Percentiles rank a stretch among this genome's conserved stretches.
Evolutionary conservation across 176 grass and related monocot species (phyloP).

Genomic region (Lolium rigidum): DNA sequence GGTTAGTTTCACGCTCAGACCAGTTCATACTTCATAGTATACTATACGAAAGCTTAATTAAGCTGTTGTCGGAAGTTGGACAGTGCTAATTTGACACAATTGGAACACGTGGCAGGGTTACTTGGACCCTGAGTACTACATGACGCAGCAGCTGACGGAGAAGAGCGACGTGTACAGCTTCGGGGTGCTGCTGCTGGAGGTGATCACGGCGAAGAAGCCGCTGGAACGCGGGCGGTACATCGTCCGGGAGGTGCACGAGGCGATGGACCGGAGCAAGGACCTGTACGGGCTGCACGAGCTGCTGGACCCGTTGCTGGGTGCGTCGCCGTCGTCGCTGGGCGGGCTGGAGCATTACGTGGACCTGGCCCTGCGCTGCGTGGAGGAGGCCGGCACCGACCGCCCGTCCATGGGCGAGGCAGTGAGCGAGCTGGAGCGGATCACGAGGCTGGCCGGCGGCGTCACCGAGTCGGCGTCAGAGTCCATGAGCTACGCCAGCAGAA

Average conservation of each 20-base stretch:
- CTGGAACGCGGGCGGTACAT: constrained; percentile 67
- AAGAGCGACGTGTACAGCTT: constrained; percentile 98
- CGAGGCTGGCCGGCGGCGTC: constrained; percentile 47
- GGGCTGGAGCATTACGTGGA: constrained; percentile 65
- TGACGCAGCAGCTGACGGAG: constrained; percentile 95
- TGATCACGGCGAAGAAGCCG: constrained; percentile 71
- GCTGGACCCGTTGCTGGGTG: constrained; percentile 54
- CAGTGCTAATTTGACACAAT: not conserved
- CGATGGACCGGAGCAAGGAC: constrained; percentile 58
- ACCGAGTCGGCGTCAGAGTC: constrained; percentile 53
- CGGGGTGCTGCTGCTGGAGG: constrained; percentile 79
- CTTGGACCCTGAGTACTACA: constrained; percentile 88
- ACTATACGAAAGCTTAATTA: too few species aligned
- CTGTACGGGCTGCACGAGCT: constrained; percentile 60
- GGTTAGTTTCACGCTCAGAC: too few species aligned
- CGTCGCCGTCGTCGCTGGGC: constrained; percentile 20
- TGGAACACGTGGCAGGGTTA: constrained; percentile 56
- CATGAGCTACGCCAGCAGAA: constrained; percentile 41
- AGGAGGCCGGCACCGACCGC: constrained; percentile 59
- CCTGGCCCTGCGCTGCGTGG: constrained; percentile 69
- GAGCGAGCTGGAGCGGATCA: constrained; percentile 68
- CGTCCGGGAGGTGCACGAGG: constrained; percentile 59
- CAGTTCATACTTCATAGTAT: too few species aligned
- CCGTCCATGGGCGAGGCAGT: constrained; percentile 74
- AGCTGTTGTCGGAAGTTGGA: not conserved